A percentile compares a stretch with the other conserved stretches of the same genome.
Evolutionary conservation across 306 rosid species (phyloP).

Genomic region (Prunus mume): DNA sequence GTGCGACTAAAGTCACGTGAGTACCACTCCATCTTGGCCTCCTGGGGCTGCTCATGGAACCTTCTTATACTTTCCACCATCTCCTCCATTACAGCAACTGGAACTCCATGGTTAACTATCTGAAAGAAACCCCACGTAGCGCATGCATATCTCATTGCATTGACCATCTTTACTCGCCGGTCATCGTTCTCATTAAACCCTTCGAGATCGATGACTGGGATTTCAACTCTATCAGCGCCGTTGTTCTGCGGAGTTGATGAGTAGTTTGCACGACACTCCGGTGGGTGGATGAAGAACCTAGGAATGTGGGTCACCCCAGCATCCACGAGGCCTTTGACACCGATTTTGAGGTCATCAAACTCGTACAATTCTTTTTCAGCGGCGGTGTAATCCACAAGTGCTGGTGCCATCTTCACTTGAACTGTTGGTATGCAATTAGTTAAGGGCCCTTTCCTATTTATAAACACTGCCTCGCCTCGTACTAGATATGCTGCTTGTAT

Average conservation of each 20-base stretch:
- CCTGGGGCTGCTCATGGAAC: conserved; percentile 48
- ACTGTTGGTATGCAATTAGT: neutral
- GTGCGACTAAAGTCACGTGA: conserved; percentile 16
- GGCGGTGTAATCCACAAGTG: conserved; percentile 9
- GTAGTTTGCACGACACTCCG: conserved; percentile 25
- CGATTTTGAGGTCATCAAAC: conserved; percentile 48
- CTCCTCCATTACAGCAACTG: conserved; percentile 24
- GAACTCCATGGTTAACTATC: conserved; percentile 51
- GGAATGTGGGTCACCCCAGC: conserved; percentile 51
- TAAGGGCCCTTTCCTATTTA: too few relatives aligned
- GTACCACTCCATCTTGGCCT: conserved; percentile 38
- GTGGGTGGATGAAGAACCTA: conserved; percentile 51
- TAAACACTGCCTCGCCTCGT: too few relatives aligned
- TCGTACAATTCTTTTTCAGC: conserved; percentile 43
- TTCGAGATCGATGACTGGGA: conserved; percentile 35
- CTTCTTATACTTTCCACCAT: conserved; percentile 26
- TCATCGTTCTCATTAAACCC: conserved; percentile 42
- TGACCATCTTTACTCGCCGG: conserved; percentile 18
- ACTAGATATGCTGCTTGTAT: too few relatives aligned
- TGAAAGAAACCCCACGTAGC: conserved; percentile 53
- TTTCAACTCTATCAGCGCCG: neutral
- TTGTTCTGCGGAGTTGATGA: neutral
- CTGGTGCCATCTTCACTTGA: neutral
- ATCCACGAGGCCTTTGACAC: conserved; percentile 65
- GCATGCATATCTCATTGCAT: conserved; percentile 38